phyloP scores from a whole-genome alignment of 192 early-diverging fungal genomes.

The Paraglomus brasilianum region DNA sequence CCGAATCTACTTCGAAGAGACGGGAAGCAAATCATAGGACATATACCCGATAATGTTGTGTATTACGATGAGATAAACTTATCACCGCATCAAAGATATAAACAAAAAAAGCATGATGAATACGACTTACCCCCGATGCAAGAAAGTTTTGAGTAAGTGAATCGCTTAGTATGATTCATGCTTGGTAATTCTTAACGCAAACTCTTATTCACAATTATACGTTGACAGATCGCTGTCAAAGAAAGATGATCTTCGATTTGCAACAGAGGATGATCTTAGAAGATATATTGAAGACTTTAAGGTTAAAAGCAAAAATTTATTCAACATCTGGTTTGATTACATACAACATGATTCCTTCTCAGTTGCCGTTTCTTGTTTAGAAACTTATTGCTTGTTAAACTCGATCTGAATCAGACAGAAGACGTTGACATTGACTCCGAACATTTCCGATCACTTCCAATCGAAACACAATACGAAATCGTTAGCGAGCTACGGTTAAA shows the following conservation, averaged over 20 bases:
- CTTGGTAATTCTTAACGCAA: constrained; percentile 15
- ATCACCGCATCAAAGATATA: neutral
- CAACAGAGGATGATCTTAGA: constrained; percentile 55
- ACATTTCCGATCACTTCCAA: constrained; percentile 68
- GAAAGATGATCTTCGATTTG: constrained; percentile 51
- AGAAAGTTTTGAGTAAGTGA: constrained; percentile 37
- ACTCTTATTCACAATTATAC: neutral
- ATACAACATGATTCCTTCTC: neutral
- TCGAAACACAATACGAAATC: constrained; percentile 90
- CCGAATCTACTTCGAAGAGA: constrained; percentile 28
- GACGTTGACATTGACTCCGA: constrained; percentile 80
- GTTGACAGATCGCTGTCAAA: constrained; percentile 20
- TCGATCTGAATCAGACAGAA: constrained; percentile 36
- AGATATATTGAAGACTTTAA: constrained; percentile 48
- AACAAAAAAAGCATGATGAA: constrained; percentile 47
- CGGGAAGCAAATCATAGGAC: constrained; percentile 23
- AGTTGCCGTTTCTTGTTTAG: neutral
- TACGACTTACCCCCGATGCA: constrained; percentile 55
- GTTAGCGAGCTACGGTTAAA: constrained; percentile 82
- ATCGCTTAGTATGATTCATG: neutral
- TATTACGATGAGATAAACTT: constrained; percentile 15
- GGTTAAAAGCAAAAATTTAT: neutral
- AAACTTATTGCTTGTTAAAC: constrained; percentile 15
- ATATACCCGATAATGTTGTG: constrained; percentile 26
- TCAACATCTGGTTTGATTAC: neutral